Percentiles rank a stretch among this genome's conserved stretches.
Conservation (phyloP, 495 filamentous ascomycete species). For the Neohortaea acidophila region DNA sequence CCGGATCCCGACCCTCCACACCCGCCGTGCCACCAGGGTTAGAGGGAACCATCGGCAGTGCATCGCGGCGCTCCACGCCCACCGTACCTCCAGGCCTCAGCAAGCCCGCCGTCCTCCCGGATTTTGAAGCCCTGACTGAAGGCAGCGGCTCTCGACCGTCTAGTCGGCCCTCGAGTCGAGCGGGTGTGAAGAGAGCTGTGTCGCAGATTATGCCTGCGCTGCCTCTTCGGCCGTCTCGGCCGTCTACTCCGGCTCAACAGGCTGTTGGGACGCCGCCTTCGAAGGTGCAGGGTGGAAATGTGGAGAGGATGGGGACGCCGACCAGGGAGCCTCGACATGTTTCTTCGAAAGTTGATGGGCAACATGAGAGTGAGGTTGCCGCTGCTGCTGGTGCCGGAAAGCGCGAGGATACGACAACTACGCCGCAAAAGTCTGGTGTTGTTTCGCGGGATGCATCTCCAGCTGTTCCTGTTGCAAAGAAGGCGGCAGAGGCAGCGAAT, state of each 20-base stretch:
- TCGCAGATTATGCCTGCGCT: slow-evolving; percentile 10
- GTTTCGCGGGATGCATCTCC: too few species aligned
- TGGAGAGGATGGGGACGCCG: slow-evolving; percentile 8
- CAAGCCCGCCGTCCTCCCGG: slow-evolving; percentile 4
- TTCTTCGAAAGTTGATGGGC: too few species aligned
- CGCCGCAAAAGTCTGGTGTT: too few species aligned
- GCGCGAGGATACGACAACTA: too few species aligned
- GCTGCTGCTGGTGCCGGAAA: too few species aligned
- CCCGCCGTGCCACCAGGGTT: slow-evolving; percentile 18
- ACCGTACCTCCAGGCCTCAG: slow-evolving; percentile 7
- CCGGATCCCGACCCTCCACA: slow-evolving; percentile 8
- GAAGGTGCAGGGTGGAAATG: neutral
- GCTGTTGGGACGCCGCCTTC: neutral
- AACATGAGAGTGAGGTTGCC: too few species aligned
- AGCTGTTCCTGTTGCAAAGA: too few species aligned
- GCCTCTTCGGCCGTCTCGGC: slow-evolving; percentile 5
- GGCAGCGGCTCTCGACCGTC: neutral
- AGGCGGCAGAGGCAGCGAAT: too few species aligned
- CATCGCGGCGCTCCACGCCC: slow-evolving; percentile 10
- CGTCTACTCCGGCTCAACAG: slow-evolving; percentile 1
- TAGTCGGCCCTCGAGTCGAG: slow-evolving; percentile 3
- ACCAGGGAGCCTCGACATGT: slow-evolving; percentile 9
- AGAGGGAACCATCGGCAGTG: slow-evolving; percentile 2
- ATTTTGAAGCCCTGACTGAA: slow-evolving; percentile 4
- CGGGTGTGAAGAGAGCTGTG: slow-evolving; percentile 6